Conservation (phyloP, 2,329 filamentous ascomycete genomes). For the Claviceps sp. region DNA sequence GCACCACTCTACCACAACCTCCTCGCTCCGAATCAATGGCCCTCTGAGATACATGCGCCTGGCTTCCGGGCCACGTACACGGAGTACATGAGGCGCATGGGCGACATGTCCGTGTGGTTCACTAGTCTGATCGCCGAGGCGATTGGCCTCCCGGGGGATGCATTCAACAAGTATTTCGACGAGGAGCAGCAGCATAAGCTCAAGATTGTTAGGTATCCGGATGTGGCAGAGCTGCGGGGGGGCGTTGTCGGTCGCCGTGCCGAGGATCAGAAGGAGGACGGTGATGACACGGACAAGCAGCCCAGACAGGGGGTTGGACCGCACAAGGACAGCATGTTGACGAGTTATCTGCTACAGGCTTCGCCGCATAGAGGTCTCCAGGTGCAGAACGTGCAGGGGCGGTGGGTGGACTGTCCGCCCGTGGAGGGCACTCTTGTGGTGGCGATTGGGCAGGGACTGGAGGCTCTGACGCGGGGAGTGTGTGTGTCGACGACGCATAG, state of each 20-base stretch:
- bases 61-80: conserved; percentile 55
- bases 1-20: conserved; percentile 64
- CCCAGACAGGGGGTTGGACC: conserved; percentile 56
- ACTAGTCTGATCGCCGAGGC: conserved; percentile 73
- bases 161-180: conserved; percentile 73
- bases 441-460: conserved; percentile 75
- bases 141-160: conserved; percentile 53
- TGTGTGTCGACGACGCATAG: conserved; percentile 74
- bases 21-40: conserved; percentile 71
- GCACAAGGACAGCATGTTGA: conserved; percentile 77
- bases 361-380: conserved; percentile 64
- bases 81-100: conserved; percentile 68
- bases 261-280: too few species aligned
- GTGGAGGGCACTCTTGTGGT: conserved; percentile 68
- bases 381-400: conserved; percentile 64
- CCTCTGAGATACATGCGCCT: conserved; percentile 47
- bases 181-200: conserved; percentile 67
- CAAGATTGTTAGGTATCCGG: conserved; percentile 81
- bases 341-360: conserved; percentile 69
- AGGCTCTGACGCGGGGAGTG: conserved; percentile 72
- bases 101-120: conserved; percentile 56
- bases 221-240: conserved; percentile 42
- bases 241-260: conserved; percentile 11
- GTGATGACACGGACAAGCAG: conserved; percentile 15
- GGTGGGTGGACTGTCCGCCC: conserved; percentile 75